Evolutionary conservation across 139 green algal genomes (phyloP), one percentile per base, ranked within the genome.

Genomic region (Chlorella sp.): DNA sequence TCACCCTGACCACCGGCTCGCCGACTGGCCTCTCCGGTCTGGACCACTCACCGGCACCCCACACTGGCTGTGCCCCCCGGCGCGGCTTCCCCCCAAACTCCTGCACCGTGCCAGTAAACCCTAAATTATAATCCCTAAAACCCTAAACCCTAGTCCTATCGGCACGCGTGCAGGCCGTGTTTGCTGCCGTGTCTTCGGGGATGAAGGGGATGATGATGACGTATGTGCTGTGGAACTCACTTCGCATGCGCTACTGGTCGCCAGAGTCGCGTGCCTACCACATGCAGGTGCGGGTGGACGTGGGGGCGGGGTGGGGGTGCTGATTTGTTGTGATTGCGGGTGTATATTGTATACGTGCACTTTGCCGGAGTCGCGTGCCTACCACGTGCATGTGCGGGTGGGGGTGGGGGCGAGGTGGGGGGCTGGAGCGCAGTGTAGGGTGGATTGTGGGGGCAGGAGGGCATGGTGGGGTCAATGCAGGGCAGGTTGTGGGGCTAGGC

Each of bases 261-360:
- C 89, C 89, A 19, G 84, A 89, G 81, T 87, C 89, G 36, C 81
- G 89, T 5, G 26, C 60, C 26, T 90, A 89, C 57, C 89, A 92
- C 57, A 19, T 73, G 69, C 48, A 66, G 85, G 85, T 89, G 42
- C 64, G 85, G 12, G 21, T n/a, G n/a, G n/a, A n/a, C n/a, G n/a
- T n/a, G n/a, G n/a, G n/a, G n/a, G n/a, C n/a, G n/a, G n/a, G n/a
- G 30, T 48, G 75, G 75, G 42, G 18, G 11, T 48, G 32, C 24
- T 81, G n/a, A 32, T 53, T 42, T 26, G 60, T 68, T 68, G n/a
- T 68, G 60, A 26, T 68, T 68, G 60, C 14, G 18, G 60, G 60
- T 14, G 18, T 68, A 18, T n/a, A n/a, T n/a, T n/a, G n/a, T n/a
- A n/a, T n/a, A n/a, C n/a, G n/a, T n/a, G n/a, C n/a, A n/a, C n/a